Percentiles rank a stretch among this genome's conserved stretches.
Conservation (phyloP, 805 yeast genomes). For the Naumovozyma dairenensis region DNA sequence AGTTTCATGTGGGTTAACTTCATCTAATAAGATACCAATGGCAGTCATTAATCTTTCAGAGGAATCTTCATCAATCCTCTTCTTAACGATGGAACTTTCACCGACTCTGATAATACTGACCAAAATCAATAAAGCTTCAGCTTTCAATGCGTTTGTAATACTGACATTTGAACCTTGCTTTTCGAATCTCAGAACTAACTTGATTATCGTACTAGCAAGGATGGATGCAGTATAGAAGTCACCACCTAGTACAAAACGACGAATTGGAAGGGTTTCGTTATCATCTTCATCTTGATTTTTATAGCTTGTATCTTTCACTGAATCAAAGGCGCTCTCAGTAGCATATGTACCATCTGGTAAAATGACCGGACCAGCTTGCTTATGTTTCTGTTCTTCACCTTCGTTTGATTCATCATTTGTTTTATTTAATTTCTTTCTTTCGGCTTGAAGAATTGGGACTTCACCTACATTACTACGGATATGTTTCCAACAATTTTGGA, state of each 20-base stretch:
- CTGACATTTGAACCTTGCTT: slow-evolving; percentile 45
- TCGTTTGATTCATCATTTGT: slow-evolving; percentile 29
- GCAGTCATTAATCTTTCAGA: slow-evolving; percentile 90
- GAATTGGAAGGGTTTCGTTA: slow-evolving; percentile 58
- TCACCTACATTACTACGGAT: slow-evolving; percentile 81
- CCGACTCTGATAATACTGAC: slow-evolving; percentile 88
- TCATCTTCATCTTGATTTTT: slow-evolving; percentile 49
- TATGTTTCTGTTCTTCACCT: slow-evolving; percentile 20
- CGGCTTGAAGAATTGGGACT: slow-evolving; percentile 77
- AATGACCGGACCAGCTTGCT: slow-evolving; percentile 60
- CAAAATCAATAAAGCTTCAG: slow-evolving; percentile 88
- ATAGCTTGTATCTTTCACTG: slow-evolving; percentile 80
- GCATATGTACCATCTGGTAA: slow-evolving; percentile 99
- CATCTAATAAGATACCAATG: slow-evolving; percentile 56
- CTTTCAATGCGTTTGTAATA: slow-evolving; percentile 72
- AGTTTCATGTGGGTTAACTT: slow-evolving; percentile 42
- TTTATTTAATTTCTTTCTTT: slow-evolving; percentile 37
- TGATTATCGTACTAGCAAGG: slow-evolving; percentile 77
- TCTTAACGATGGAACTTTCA: slow-evolving; percentile 55
- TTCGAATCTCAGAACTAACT: slow-evolving; percentile 69
- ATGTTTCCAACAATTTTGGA: slow-evolving; percentile 79
- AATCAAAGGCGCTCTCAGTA: slow-evolving; percentile 76
- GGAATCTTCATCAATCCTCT: slow-evolving; percentile 89
- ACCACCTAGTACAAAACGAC: slow-evolving; percentile 74
- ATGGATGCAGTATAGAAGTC: slow-evolving; percentile 88